A percentile compares a stretch with the other conserved stretches of the same genome.
These are phyloP conservation scores for Adansonia gregorii DNA, from an alignment of 441 rosid species.

Conservation along the genomic window DNA sequence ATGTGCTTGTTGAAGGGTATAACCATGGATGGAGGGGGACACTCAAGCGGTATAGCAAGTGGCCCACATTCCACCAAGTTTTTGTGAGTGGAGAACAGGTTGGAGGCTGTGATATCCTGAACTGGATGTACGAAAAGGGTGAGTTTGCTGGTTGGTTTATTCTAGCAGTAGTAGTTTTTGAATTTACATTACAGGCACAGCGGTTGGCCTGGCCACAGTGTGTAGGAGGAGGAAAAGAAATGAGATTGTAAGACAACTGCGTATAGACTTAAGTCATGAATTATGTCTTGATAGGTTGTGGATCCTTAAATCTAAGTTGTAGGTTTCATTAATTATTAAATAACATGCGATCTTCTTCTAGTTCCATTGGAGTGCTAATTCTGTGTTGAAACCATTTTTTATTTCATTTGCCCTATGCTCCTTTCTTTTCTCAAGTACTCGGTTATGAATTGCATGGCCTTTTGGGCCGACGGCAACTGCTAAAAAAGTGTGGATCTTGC, in stretches of 20 bases:
- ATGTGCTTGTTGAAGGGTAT: conserved; percentile 83
- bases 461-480: too few species aligned
- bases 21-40: conserved; percentile 73
- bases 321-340: not conserved
- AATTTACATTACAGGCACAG: not conserved
- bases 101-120: conserved; percentile 69
- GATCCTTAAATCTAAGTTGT: not conserved
- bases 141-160: conserved; percentile 53
- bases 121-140: conserved; percentile 65
- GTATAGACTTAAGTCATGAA: not conserved
- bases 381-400: not conserved
- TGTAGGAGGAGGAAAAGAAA: not conserved
- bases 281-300: conserved; percentile 1
- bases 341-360: not conserved
- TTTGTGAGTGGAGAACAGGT: conserved; percentile 63
- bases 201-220: not conserved
- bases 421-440: not conserved
- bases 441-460: too few species aligned
- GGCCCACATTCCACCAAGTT: conserved; percentile 69
- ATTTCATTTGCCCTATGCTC: not conserved
- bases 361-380: not conserved
- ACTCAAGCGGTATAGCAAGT: conserved; percentile 62
- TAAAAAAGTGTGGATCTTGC: too few species aligned
- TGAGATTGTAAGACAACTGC: not conserved
- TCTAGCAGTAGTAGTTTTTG: conserved; percentile 41